A percentile compares a stretch with the other conserved stretches of the same genome.
Evolutionary conservation across 441 rosid genomes (phyloP).

Genomic region (Aleurites moluccanus): DNA sequence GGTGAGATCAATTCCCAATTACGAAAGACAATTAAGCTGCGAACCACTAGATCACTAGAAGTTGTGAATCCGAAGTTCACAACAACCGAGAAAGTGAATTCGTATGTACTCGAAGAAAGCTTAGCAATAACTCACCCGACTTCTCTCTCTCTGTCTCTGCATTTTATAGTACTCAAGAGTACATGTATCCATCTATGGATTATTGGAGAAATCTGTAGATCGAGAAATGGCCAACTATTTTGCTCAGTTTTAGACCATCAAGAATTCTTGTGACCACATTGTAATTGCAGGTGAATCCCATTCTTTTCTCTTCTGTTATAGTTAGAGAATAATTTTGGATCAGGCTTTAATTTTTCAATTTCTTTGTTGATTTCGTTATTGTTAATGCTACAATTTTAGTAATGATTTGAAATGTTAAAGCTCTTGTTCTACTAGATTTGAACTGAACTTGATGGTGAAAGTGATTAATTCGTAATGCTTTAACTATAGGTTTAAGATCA

Average conservation of each 20-base stretch:
- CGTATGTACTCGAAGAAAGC: slow-evolving; percentile 1
- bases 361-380: neutral
- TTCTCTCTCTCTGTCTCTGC: neutral
- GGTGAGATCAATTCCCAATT: neutral
- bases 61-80: slow-evolving; percentile 6
- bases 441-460: neutral
- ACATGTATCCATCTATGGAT: slow-evolving; percentile 35
- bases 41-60: neutral
- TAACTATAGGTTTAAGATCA: neutral
- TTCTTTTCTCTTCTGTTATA: neutral
- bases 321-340: neutral
- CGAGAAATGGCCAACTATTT: slow-evolving; percentile 79
- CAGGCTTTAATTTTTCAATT: slow-evolving; percentile 3
- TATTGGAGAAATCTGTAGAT: slow-evolving; percentile 36
- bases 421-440: slow-evolving; percentile 5
- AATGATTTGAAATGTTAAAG: neutral
- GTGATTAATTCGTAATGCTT: neutral
- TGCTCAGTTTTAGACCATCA: slow-evolving; percentile 92
- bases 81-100: neutral
- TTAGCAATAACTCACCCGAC: neutral
- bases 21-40: neutral
- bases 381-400: neutral
- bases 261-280: slow-evolving; percentile 70
- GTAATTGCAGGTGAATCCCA: slow-evolving; percentile 67
- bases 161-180: neutral